Conservation (phyloP, 2,329 filamentous ascomycete genomes). For the Epichloe sibirici region DNA sequence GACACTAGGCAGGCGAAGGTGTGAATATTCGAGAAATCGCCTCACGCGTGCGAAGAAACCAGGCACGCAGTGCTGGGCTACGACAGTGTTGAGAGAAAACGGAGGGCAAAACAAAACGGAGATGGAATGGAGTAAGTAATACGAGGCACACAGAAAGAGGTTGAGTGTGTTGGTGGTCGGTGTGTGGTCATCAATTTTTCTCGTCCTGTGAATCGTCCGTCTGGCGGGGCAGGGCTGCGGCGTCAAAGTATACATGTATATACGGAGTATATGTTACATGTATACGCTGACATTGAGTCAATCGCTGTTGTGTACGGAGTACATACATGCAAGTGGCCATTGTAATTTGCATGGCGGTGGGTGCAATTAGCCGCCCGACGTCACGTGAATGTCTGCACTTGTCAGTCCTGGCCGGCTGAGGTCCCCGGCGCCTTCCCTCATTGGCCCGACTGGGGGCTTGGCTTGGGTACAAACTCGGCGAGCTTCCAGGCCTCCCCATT, state of each 20-base stretch:
- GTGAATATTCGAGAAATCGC: neutral
- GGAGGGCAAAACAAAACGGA: neutral
- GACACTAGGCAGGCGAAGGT: neutral
- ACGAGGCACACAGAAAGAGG: too few relatives aligned
- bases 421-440: neutral
- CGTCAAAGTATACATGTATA: too few relatives aligned
- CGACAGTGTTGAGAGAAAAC: neutral
- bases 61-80: constrained; percentile 8
- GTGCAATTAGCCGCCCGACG: neutral
- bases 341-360: neutral
- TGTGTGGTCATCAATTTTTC: constrained; percentile 30
- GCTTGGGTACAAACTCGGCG: constrained; percentile 15
- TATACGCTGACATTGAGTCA: too few relatives aligned
- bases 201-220: constrained; percentile 25
- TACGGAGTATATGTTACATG: too few relatives aligned
- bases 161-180: constrained; percentile 1
- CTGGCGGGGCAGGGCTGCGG: constrained; percentile 7
- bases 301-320: neutral
- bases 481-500: constrained; percentile 21
- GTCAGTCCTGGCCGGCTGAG: neutral
- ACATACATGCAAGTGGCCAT: too few relatives aligned
- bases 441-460: constrained; percentile 11
- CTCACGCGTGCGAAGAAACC: constrained; percentile 7
- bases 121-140: constrained; percentile 1
- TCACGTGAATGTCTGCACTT: neutral